Evolutionary conservation across 306 rosid genomes (phyloP), one percentile per base, ranked within the genome.

Genomic region (Cucumis sativus): DNA sequence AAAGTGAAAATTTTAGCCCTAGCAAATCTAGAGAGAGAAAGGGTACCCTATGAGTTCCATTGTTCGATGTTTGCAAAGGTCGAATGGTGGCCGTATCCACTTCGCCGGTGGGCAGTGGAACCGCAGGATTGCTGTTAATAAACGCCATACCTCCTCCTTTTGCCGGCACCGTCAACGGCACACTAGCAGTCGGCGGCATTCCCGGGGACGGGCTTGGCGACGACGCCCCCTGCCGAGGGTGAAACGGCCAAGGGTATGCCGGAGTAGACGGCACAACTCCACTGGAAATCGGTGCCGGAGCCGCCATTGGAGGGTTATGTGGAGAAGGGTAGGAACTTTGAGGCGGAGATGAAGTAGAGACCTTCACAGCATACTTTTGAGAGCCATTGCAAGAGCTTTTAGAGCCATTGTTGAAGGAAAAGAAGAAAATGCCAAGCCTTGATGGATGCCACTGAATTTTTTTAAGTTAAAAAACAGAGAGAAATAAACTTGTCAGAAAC

Each of bases 81-180:
- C 90, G 87, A 33, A 94, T 90, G 13, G 97, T 94, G n/a, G 97
- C 93, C 57, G 98, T 92, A 82, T 94, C 98, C 9, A 94, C 97
- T 86, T 90, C 98, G 52, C 91, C 97, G 20, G 98, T 94, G 9
- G 98, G 98, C 25, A 94, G 84, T 82, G 98, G 98, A 77, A 94
- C 96, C 20, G 98, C 98, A 69, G 98, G 98, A 65, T 94, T 94
- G 70, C 98, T 94, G 84, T 94, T 91, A 60, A 94, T 94, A 69
- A 94, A 94, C 17, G 98, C 95, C 81, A 90, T 79, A 61, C 88
- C 83, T 43, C 83, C 88, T 35, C 92, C 87, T 83, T 88, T 89
- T 21, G 65, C 86, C 0, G 93, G 93, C 15, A 88, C 84, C 13
- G 88, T 84, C 60, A 76, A 74, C 0, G 90, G 86, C 51, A 92